A percentile compares a stretch with the other conserved stretches of the same genome.
Evolutionary conservation across 78 protist species (phyloP).

Genomic region (Mantamonas sphyraenae): DNA sequence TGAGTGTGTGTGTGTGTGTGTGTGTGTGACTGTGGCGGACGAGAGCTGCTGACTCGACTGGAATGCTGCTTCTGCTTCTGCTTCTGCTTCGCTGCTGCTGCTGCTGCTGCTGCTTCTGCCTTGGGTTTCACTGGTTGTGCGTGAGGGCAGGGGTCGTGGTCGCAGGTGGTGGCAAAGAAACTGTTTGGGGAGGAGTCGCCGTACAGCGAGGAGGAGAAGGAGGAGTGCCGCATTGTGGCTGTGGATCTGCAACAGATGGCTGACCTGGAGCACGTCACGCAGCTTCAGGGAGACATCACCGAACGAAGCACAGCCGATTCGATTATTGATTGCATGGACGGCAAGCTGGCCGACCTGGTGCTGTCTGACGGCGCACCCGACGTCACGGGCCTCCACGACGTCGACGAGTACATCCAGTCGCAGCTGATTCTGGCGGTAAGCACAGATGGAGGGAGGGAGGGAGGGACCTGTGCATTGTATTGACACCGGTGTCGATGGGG

Average conservation of each 20-base stretch:
- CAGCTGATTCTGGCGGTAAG: conserved; percentile 81
- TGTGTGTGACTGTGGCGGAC: not conserved
- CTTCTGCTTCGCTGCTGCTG: too few species aligned
- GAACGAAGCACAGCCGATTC: conserved; percentile 27
- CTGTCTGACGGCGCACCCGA: conserved; percentile 99
- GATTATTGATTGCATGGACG: conserved; percentile 72
- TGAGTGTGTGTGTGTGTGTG: conserved; percentile 20
- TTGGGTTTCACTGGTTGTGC: too few species aligned
- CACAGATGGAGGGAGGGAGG: not conserved
- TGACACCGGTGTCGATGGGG: not conserved
- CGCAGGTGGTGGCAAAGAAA: conserved; percentile 65
- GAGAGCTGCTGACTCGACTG: conserved; percentile 4
- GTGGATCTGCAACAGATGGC: conserved; percentile 99
- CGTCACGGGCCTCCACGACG: conserved; percentile 92
- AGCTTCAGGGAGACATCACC: conserved; percentile 97
- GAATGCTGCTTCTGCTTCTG: too few species aligned
- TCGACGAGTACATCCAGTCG: conserved; percentile 96
- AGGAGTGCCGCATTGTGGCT: conserved; percentile 64
- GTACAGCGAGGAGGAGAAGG: conserved; percentile 19
- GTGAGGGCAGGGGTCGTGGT: too few species aligned
- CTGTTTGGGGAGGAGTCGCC: not conserved
- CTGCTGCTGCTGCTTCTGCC: too few species aligned
- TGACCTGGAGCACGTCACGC: conserved; percentile 89
- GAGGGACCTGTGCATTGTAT: not conserved
- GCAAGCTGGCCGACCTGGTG: conserved; percentile 85